Evolutionary conservation across 306 rosid species (phyloP).

Genomic region (Ceratonia siliqua): DNA sequence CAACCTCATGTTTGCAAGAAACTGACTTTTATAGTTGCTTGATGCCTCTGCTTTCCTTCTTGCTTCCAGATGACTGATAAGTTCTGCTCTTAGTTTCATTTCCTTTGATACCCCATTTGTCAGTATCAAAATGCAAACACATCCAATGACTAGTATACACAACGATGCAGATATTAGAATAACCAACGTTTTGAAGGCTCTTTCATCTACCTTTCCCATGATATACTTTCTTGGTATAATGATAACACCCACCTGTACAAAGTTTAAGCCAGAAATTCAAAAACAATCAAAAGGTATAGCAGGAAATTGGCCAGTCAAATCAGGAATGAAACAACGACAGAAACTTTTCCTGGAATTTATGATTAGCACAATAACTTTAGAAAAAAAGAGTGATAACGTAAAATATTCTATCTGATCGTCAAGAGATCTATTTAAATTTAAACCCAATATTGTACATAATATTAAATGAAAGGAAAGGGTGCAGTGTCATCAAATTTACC

Average conservation of each 20-base stretch:
- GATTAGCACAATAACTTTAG: neutral
- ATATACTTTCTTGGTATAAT: constrained; percentile 91
- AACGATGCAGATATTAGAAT: constrained; percentile 90
- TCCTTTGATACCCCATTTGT: constrained; percentile 99
- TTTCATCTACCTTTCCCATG: constrained; percentile 96
- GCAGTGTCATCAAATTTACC: constrained; percentile 51
- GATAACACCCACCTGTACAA: constrained; percentile 93
- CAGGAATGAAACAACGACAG: neutral
- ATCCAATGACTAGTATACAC: constrained; percentile 86
- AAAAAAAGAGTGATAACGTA: constrained; percentile 5
- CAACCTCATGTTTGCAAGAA: constrained; percentile 98
- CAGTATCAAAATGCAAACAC: constrained; percentile 88
- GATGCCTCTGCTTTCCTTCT: constrained; percentile 99
- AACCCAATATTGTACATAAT: neutral
- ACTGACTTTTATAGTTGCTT: constrained; percentile 95
- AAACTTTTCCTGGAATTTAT: neutral
- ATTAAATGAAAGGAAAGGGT: neutral
- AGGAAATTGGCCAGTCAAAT: neutral
- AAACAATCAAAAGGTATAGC: neutral
- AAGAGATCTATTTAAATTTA: neutral
- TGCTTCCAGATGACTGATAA: constrained; percentile 93
- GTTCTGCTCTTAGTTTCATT: constrained; percentile 95
- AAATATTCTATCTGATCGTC: constrained; percentile 10
- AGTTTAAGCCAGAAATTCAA: constrained; percentile 26
- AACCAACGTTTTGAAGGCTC: constrained; percentile 91